Evolutionary conservation across 2,329 filamentous ascomycete species (phyloP).

Genomic region (Leptosphaerulina australis): DNA sequence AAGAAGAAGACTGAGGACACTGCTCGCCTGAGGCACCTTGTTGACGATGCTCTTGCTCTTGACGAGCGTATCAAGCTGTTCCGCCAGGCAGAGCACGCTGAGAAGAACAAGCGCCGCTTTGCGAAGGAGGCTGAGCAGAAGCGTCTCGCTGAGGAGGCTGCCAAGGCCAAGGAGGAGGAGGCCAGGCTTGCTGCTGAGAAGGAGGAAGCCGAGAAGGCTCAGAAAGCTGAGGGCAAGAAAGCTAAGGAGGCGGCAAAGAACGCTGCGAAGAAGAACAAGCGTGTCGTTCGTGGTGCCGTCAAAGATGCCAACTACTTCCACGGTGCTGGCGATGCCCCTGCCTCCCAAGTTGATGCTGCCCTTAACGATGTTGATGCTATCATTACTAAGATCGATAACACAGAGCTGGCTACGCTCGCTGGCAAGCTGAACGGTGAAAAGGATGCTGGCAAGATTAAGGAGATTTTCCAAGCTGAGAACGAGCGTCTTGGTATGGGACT

Average conservation of each 20-base stretch:
- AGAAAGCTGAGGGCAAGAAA: slow-evolving; percentile 88
- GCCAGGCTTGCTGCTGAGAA: slow-evolving; percentile 80
- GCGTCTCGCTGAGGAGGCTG: slow-evolving; percentile 82
- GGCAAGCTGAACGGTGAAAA: slow-evolving; percentile 78
- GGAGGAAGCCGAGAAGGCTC: slow-evolving; percentile 83
- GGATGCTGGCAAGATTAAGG: slow-evolving; percentile 83
- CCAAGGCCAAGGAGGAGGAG: slow-evolving; percentile 82
- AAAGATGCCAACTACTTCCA: slow-evolving; percentile 99
- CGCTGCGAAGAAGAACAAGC: slow-evolving; percentile 99
- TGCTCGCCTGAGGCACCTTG: slow-evolving; percentile 82
- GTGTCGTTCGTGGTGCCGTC: slow-evolving; percentile 88
- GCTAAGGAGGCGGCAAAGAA: slow-evolving; percentile 98
- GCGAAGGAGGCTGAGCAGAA: slow-evolving; percentile 93
- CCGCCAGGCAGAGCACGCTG: slow-evolving; percentile 85
- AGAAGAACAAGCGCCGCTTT: slow-evolving; percentile 93
- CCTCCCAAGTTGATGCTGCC: slow-evolving; percentile 79
- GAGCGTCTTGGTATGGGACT: slow-evolving; percentile 77
- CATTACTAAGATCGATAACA: slow-evolving; percentile 85
- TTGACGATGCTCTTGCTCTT: slow-evolving; percentile 81
- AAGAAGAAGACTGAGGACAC: slow-evolving; percentile 99
- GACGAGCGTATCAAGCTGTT: slow-evolving; percentile 99
- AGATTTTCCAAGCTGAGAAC: slow-evolving; percentile 77
- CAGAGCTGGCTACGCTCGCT: slow-evolving; percentile 86
- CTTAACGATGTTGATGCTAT: slow-evolving; percentile 85
- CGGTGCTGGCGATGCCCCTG: slow-evolving; percentile 68